phyloP scores from a whole-genome alignment of 768 basidiomycete species.

The Boletus sp. region DNA sequence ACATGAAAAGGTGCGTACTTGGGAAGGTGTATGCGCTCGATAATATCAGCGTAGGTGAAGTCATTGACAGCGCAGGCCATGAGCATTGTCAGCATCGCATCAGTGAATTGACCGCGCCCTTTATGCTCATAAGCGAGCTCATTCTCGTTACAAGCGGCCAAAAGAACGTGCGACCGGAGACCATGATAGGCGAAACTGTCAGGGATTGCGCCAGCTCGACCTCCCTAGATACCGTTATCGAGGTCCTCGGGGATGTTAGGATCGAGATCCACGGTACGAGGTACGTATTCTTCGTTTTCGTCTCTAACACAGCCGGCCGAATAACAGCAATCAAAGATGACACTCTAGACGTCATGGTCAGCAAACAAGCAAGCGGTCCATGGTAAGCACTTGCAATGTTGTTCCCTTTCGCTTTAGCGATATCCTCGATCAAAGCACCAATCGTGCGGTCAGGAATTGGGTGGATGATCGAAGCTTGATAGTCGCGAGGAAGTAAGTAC shows the following conservation, averaged over 20 bases:
- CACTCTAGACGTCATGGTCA: slow-evolving; percentile 30
- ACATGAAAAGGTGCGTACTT: neutral
- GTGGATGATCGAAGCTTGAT: slow-evolving; percentile 17
- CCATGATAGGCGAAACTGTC: slow-evolving; percentile 26
- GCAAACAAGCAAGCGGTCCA: neutral
- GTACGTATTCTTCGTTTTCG: neutral
- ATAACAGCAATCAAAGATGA: slow-evolving; percentile 48
- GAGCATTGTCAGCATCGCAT: slow-evolving; percentile 20
- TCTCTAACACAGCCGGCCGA: slow-evolving; percentile 38
- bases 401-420: slow-evolving; percentile 40
- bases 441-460: slow-evolving; percentile 48
- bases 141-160: slow-evolving; percentile 41
- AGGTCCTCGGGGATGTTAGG: slow-evolving; percentile 10
- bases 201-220: slow-evolving; percentile 11
- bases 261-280: slow-evolving; percentile 8
- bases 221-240: slow-evolving; percentile 28
- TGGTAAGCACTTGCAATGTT: slow-evolving; percentile 38
- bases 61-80: neutral
- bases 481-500: slow-evolving; percentile 35
- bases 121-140: slow-evolving; percentile 31
- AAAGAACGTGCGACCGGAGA: slow-evolving; percentile 39
- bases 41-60: slow-evolving; percentile 26
- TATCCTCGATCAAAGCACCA: slow-evolving; percentile 34
- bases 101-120: slow-evolving; percentile 27
- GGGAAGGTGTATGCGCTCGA: slow-evolving; percentile 16